Evolutionary conservation across 257 asterid species (phyloP).

Genomic region (Anisodus acutangulus): DNA sequence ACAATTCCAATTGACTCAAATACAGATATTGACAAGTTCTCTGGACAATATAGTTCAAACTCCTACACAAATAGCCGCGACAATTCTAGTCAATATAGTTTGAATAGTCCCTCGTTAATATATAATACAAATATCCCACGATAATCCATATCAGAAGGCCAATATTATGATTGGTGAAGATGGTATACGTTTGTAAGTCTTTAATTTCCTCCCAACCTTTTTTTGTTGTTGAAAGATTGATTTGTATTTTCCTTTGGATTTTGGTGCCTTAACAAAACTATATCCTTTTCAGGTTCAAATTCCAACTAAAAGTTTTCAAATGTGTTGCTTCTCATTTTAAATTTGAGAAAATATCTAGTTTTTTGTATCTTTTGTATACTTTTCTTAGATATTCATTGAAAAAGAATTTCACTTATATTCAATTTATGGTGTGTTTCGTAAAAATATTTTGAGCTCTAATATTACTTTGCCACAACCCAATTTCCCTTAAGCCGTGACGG

Average conservation of each 20-base stretch:
- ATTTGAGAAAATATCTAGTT: too few relatives aligned
- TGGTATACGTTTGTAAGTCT: background rate
- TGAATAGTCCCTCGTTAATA: background rate
- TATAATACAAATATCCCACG: background rate
- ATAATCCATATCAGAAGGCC: background rate
- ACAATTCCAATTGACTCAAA: background rate
- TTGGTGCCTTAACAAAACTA: background rate
- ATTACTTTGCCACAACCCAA: too few relatives aligned
- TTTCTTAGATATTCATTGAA: too few relatives aligned
- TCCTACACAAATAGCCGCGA: background rate
- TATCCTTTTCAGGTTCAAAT: too few relatives aligned
- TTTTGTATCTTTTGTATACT: too few relatives aligned
- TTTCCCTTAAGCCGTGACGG: too few relatives aligned
- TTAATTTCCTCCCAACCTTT: background rate
- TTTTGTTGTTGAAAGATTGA: background rate
- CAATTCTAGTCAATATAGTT: conserved; percentile 2
- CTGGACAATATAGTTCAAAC: background rate
- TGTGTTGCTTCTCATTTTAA: too few relatives aligned
- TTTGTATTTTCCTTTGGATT: background rate
- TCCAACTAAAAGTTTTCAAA: too few relatives aligned
- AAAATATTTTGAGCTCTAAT: too few relatives aligned
- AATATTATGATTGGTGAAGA: background rate
- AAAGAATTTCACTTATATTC: too few relatives aligned
- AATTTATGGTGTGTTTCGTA: too few relatives aligned
- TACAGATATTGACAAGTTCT: background rate